A percentile compares a stretch with the other conserved stretches of the same genome.
These are phyloP conservation scores for Candida ipomoeae DNA, from an alignment of 805 yeast genomes.

Conservation along the genomic window DNA sequence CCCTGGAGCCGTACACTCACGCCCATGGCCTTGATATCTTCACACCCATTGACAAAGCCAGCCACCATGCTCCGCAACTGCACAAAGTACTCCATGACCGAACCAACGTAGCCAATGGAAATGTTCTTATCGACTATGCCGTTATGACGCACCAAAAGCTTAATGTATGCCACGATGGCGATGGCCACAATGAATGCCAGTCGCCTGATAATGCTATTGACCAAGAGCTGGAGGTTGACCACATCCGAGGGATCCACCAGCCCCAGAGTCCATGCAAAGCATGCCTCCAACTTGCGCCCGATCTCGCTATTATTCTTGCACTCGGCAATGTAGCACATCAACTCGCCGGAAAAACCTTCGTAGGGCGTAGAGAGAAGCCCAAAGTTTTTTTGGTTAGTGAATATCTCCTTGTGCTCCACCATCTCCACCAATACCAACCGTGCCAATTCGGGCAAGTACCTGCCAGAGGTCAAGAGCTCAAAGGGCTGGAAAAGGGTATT, in stretches of 20 bases:
- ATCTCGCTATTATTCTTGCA: slow-evolving; percentile 17
- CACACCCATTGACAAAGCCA: slow-evolving; percentile 22
- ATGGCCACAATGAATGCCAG: slow-evolving; percentile 43
- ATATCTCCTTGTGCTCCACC: slow-evolving; percentile 26
- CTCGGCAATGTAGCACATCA: slow-evolving; percentile 38
- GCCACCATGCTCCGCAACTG: slow-evolving; percentile 31
- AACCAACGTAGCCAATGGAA: slow-evolving; percentile 48
- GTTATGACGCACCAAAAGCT: slow-evolving; percentile 24
- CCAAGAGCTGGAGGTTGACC: slow-evolving; percentile 24
- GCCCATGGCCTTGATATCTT: slow-evolving; percentile 22
- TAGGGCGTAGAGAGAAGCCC: slow-evolving; percentile 17
- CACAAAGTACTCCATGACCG: slow-evolving; percentile 44
- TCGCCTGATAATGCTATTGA: slow-evolving; percentile 38
- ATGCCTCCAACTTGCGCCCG: slow-evolving; percentile 17
- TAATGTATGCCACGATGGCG: slow-evolving; percentile 36
- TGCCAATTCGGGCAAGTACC: slow-evolving; percentile 53
- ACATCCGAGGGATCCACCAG: slow-evolving; percentile 26
- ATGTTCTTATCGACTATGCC: slow-evolving; percentile 19
- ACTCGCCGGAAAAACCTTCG: slow-evolving; percentile 39
- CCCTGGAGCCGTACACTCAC: slow-evolving; percentile 34
- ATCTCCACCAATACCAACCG: slow-evolving; percentile 40
- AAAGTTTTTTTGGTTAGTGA: slow-evolving; percentile 16
- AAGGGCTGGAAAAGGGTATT: slow-evolving; percentile 48
- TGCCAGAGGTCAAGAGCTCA: slow-evolving; percentile 52
- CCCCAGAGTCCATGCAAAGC: slow-evolving; percentile 20